These are phyloP conservation scores for Saccharomycopsis hybrid DNA, from an alignment of 1,139 yeast species.

Conservation along the genomic window DNA sequence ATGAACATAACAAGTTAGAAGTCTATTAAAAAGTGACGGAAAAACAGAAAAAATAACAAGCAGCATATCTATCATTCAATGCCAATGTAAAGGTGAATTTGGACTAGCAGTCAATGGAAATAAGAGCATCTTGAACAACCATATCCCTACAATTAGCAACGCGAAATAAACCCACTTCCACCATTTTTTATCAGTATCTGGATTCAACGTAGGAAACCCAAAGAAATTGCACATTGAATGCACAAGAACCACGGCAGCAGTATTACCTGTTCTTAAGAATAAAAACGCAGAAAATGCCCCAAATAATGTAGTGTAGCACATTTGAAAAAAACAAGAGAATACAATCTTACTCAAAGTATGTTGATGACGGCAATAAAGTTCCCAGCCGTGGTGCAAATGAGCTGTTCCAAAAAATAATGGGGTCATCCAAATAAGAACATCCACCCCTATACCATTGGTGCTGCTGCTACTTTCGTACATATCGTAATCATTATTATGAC, in stretches of 20 bases:
- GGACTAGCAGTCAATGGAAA: conserved; percentile 25
- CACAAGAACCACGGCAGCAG: conserved; percentile 57
- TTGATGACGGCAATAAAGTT: conserved; percentile 36
- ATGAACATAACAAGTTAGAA: too few species aligned
- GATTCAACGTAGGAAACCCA: conserved; percentile 59
- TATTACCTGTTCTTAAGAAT: conserved; percentile 44
- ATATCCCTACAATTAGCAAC: conserved; percentile 40
- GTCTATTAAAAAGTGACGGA: too few species aligned
- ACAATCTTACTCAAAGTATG: conserved; percentile 31
- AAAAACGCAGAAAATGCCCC: conserved; percentile 68
- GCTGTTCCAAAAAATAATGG: conserved; percentile 87
- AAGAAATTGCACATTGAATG: conserved; percentile 73
- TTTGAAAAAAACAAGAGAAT: conserved; percentile 47
- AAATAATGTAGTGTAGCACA: conserved; percentile 68
- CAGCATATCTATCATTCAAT: conserved; percentile 2
- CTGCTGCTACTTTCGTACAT: too few species aligned
- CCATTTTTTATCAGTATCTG: conserved; percentile 13
- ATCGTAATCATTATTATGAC: too few species aligned
- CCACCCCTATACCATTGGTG: conserved; percentile 26
- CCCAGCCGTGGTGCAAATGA: conserved; percentile 80
- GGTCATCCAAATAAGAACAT: conserved; percentile 35
- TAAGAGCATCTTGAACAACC: conserved; percentile 30
- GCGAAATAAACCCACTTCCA: conserved; percentile 34
- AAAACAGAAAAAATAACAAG: too few species aligned
- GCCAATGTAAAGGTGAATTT: conserved; percentile 13